phyloP scores from a whole-genome alignment of 2,329 filamentous ascomycete species.

The Amphichorda felina region DNA sequence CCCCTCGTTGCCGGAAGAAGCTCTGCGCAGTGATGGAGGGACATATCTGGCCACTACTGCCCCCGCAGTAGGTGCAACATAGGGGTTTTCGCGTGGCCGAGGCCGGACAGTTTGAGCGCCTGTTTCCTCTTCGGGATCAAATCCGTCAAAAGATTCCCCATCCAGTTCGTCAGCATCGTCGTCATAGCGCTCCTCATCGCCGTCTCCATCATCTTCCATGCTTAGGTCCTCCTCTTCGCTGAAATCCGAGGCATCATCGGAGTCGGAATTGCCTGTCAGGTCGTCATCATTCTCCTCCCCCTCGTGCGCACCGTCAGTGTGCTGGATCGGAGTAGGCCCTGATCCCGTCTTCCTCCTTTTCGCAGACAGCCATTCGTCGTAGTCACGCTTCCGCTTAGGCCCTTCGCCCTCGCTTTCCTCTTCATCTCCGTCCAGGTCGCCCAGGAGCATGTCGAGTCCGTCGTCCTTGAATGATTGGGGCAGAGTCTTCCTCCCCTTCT shows the following conservation, averaged over 20 bases:
- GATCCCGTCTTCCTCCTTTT: constrained; percentile 38
- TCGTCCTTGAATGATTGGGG: constrained; percentile 69
- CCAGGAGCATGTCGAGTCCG: constrained; percentile 68
- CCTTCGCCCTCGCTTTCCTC: constrained; percentile 43
- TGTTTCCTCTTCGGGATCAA: constrained; percentile 19
- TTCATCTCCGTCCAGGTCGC: constrained; percentile 34
- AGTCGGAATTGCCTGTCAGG: too few species aligned
- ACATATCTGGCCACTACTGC: constrained; percentile 61
- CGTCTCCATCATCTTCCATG: constrained; percentile 9
- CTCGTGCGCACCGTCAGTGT: constrained; percentile 3
- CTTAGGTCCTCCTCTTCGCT: constrained; percentile 8
- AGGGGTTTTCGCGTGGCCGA: constrained; percentile 70
- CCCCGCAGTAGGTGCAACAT: constrained; percentile 56
- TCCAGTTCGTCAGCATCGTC: constrained; percentile 7
- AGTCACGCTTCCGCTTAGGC: constrained; percentile 47
- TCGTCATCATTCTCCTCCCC: constrained; percentile 16
- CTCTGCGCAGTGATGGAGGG: constrained; percentile 70
- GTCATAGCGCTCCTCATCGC: constrained; percentile 10
- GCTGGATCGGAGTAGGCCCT: neutral
- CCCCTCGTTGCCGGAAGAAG: constrained; percentile 47
- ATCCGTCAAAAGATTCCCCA: constrained; percentile 24
- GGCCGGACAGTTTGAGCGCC: constrained; percentile 10
- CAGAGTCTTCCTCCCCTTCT: constrained; percentile 60
- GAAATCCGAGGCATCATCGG: constrained; percentile 3
- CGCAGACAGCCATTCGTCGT: constrained; percentile 46